phyloP scores from a whole-genome alignment of 345 rosid species.

The Angophora floribunda region DNA sequence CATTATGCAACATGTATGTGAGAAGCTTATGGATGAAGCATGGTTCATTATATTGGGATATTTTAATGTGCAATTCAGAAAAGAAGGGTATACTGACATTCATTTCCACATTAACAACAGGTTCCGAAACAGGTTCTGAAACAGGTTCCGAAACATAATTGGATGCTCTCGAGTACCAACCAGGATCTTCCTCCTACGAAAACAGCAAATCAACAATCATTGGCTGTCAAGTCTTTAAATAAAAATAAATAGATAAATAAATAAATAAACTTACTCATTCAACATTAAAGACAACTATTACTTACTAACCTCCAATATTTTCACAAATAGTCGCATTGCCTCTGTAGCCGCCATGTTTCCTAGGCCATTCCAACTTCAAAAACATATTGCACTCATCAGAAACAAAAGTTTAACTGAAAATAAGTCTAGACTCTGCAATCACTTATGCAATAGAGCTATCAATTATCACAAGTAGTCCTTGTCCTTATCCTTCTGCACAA shows the following conservation, averaged over 20 bases:
- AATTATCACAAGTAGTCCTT: not conserved
- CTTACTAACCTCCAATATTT: constrained; percentile 78
- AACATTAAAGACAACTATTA: constrained; percentile 3
- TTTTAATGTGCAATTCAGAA: not conserved
- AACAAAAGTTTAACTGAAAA: not conserved
- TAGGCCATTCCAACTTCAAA: constrained; percentile 90
- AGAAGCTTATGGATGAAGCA: not conserved
- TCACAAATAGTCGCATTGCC: constrained; percentile 99
- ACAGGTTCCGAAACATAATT: constrained; percentile 57
- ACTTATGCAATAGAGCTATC: not conserved
- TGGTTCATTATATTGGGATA: not conserved
- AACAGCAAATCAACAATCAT: not conserved
- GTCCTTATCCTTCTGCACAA: not conserved
- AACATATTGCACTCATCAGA: not conserved
- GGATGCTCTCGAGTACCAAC: constrained; percentile 95
- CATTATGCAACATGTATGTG: not conserved
- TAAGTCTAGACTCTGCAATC: not conserved
- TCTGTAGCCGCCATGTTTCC: constrained; percentile 90
- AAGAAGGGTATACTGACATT: constrained; percentile 42
- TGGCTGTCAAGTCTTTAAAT: not conserved
- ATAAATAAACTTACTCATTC: not conserved
- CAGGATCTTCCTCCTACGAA: constrained; percentile 89
- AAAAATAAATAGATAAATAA: too few relatives aligned
- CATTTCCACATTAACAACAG: constrained; percentile 55
- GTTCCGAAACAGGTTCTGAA: constrained; percentile 52